Base-by-base conservation (phyloP, 179 eudicot genomes). In the Silene coronaria region DNA sequence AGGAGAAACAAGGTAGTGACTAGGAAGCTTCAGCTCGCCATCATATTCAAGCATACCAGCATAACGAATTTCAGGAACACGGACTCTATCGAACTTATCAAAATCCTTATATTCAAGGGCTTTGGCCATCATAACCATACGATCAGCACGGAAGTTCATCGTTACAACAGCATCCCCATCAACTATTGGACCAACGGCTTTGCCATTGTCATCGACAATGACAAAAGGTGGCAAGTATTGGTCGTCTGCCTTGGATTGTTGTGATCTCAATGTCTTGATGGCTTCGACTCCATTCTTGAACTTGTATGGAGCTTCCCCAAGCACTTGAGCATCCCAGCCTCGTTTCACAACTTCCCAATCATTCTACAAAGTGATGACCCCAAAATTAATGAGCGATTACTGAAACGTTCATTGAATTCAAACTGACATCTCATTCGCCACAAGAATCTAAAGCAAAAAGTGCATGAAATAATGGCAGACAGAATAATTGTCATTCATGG, bases 151-250 rank as follows among this genome's bases (percentile, higher is more conserved):
- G 82, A 88, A 94, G 78, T 94, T 94, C 73, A 90, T 17, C 53
- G 98, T 90, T 42, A 94, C 98, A 78, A 94, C 97, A 55, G 98
- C 97, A 87, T 94, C 97, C 4, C 97, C 98, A 75, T 94, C 98
- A 26, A 92, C 88, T 53, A 94, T 87, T 6, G 95, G 98, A 61
- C 97, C 98, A 34, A 94, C 96, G 63, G 98, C 77, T 79, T 94
- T 94, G 57, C 88, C 95, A 75, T 73, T 82, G 17, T 90, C 89
- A 77, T 87, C 98, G 46, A 92, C 96, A 80, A 90, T 87, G 65
- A 90, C 98, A 84, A 94, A 94, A 58, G 98, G 97, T 26, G 92
- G 91, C 42, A 94, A 86, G 81, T 88, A 92, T 79, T 94, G 98
- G 76, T 92, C 98, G 60, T 80, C 90, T 13, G 88, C 85, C 11